A percentile compares a stretch with the other conserved stretches of the same genome.
These are phyloP conservation scores for Ophiosphaerella herpotricha DNA, from an alignment of 2,329 filamentous ascomycete species.

Conservation along the genomic window DNA sequence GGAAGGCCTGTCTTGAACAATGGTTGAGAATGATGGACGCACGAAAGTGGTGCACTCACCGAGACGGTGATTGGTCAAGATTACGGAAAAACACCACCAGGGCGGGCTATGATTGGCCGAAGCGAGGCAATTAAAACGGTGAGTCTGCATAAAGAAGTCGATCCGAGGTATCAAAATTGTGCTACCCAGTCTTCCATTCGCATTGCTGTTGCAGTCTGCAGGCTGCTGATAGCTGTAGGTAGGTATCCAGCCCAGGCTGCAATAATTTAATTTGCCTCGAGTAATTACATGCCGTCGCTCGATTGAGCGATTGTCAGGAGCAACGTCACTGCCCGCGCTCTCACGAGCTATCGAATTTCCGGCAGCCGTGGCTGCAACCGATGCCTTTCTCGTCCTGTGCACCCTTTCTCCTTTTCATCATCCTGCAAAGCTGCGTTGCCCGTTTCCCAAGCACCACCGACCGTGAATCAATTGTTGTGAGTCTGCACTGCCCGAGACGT, in stretches of 20 bases:
- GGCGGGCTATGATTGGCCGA: background rate
- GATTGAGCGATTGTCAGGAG: too few relatives aligned
- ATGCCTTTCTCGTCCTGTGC: background rate
- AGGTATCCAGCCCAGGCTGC: too few relatives aligned
- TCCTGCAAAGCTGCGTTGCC: background rate
- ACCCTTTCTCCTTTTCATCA: conserved; percentile 9
- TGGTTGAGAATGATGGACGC: background rate
- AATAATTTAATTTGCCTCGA: too few relatives aligned
- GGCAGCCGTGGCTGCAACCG: conserved; percentile 8
- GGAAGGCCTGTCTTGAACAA: too few relatives aligned
- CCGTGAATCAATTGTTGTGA: conserved; percentile 3
- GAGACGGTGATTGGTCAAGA: background rate
- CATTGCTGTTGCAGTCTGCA: too few relatives aligned
- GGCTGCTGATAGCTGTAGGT: too few relatives aligned
- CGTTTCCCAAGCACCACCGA: conserved; percentile 1
- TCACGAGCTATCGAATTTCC: conserved; percentile 15
- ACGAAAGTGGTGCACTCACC: too few relatives aligned
- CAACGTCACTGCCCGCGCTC: conserved; percentile 9
- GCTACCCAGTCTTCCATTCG: too few relatives aligned
- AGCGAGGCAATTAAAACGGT: background rate
- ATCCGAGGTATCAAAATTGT: background rate
- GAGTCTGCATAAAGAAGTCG: background rate
- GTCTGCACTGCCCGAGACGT: conserved; percentile 6
- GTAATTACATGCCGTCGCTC: too few relatives aligned
- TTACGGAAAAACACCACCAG: background rate